These are phyloP conservation scores for Hypocreales sp. DNA, from an alignment of 2,329 filamentous ascomycete species.

Conservation along the genomic window DNA sequence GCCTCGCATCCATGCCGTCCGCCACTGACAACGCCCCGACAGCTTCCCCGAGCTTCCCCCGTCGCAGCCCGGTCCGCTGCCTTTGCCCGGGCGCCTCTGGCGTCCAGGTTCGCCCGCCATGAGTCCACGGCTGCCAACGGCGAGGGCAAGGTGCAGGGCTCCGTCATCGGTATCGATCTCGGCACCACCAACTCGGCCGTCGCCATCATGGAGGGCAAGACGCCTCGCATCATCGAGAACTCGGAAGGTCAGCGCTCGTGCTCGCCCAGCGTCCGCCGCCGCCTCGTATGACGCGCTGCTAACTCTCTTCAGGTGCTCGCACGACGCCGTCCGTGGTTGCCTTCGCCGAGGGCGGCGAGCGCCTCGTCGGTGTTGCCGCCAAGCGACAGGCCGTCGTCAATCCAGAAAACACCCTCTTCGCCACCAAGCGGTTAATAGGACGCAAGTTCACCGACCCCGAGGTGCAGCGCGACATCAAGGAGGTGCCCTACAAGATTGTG, in stretches of 20 bases:
- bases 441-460: slow-evolving; percentile 90
- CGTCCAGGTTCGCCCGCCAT: slow-evolving; percentile 62
- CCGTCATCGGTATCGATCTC: slow-evolving; percentile 96
- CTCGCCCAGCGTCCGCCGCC: too few relatives aligned
- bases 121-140: slow-evolving; percentile 42
- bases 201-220: slow-evolving; percentile 93
- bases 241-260: slow-evolving; percentile 52
- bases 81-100: slow-evolving; percentile 53
- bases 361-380: slow-evolving; percentile 89
- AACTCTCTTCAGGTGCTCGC: slow-evolving; percentile 17
- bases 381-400: slow-evolving; percentile 98
- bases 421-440: slow-evolving; percentile 96
- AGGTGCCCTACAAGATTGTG: slow-evolving; percentile 97
- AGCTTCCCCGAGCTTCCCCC: slow-evolving; percentile 68
- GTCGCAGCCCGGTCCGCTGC: slow-evolving; percentile 52
- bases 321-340: slow-evolving; percentile 67
- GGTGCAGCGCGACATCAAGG: slow-evolving; percentile 92
- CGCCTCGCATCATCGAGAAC: slow-evolving; percentile 94
- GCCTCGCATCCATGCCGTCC: slow-evolving; percentile 1
- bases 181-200: slow-evolving; percentile 98
- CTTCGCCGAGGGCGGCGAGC: slow-evolving; percentile 90
- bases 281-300: too few relatives aligned
- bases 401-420: slow-evolving; percentile 95
- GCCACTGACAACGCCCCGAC: slow-evolving; percentile 8
- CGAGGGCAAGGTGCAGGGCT: slow-evolving; percentile 73